phyloP scores from a whole-genome alignment of 352 stramenopile genomes.

The Phytophthora pini region DNA sequence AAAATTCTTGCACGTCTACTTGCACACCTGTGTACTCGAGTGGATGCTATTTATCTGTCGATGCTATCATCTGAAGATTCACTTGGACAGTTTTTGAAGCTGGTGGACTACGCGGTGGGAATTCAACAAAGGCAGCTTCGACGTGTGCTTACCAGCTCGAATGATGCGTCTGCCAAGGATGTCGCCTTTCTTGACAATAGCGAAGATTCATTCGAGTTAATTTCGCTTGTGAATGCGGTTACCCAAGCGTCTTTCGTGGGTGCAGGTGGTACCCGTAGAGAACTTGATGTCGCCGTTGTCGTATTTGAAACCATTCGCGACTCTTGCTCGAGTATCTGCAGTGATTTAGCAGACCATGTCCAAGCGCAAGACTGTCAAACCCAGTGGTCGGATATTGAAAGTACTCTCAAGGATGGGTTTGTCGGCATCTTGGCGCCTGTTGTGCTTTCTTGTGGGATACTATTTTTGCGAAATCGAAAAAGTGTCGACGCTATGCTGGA shows the following conservation, averaged over 20 bases:
- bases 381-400: slow-evolving; percentile 30
- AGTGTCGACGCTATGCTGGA: slow-evolving; percentile 14
- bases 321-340: slow-evolving; percentile 36
- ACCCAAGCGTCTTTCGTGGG: slow-evolving; percentile 44
- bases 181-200: slow-evolving; percentile 7
- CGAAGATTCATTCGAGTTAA: slow-evolving; percentile 42
- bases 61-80: slow-evolving; percentile 33
- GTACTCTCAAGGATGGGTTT: slow-evolving; percentile 41
- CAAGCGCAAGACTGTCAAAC: slow-evolving; percentile 12
- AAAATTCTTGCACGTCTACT: slow-evolving; percentile 56
- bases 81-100: slow-evolving; percentile 39
- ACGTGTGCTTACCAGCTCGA: slow-evolving; percentile 1
- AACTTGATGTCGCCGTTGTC: slow-evolving; percentile 27
- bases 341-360: slow-evolving; percentile 21
- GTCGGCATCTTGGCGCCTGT: slow-evolving; percentile 48
- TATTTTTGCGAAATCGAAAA: slow-evolving; percentile 40
- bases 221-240: slow-evolving; percentile 57
- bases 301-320: slow-evolving; percentile 37
- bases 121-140: slow-evolving; percentile 44
- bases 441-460: slow-evolving; percentile 45
- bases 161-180: neutral
- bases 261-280: slow-evolving; percentile 1
- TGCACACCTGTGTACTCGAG: slow-evolving; percentile 42
- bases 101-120: slow-evolving; percentile 44
- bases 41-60: slow-evolving; percentile 41